Evolutionary conservation across 345 rosid genomes (phyloP), one percentile per base, ranked within the genome.

Genomic region (Moricandia arvensis): DNA sequence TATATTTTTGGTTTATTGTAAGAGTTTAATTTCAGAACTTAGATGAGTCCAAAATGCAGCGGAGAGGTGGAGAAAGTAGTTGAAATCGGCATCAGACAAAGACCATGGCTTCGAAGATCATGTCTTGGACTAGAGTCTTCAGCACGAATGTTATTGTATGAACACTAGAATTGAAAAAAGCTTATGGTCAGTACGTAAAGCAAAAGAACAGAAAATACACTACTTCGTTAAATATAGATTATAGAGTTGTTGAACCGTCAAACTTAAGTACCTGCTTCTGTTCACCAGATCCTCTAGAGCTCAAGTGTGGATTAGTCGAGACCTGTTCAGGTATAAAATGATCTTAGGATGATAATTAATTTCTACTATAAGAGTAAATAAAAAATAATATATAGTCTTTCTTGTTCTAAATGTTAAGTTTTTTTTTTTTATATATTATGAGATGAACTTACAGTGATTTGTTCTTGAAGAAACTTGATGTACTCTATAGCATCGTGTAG

Each of bases 401-500:
- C 30, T 54, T 21, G 13, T 29, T 54, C 59, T 54, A 21, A 54
- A 9, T 54, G 59, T 9, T 54, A 21, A 9, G 7, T n/a, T n/a
- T n/a, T n/a, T 4, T 21, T 1, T 29, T 1, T 29, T 0, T 8
- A 9, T 21, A 21, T 8, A 54, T 61, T 31, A 63, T 59, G 73
- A 38, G 53, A 47, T 26, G 51, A 67, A 61, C 83, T 54, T 87
- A 93, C 98, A 38, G 51, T 81, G 75, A 93, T 80, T 84, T 93
- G 98, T 7, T 84, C 91, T 37, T 91, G 96, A 65, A 89, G 91
- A 81, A 88, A 86, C 72, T 83, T 91, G 84, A 93, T 89, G 81
- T 88, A 91, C 34, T 86, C 90, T 38, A 93, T 78, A 7, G 97
- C 98, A 84, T 91, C 98, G 45, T 93, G 84, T 31, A 93, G 98